Evolutionary conservation across 2,329 filamentous ascomycete species (phyloP).

Genomic region (Kalmusia sp.): DNA sequence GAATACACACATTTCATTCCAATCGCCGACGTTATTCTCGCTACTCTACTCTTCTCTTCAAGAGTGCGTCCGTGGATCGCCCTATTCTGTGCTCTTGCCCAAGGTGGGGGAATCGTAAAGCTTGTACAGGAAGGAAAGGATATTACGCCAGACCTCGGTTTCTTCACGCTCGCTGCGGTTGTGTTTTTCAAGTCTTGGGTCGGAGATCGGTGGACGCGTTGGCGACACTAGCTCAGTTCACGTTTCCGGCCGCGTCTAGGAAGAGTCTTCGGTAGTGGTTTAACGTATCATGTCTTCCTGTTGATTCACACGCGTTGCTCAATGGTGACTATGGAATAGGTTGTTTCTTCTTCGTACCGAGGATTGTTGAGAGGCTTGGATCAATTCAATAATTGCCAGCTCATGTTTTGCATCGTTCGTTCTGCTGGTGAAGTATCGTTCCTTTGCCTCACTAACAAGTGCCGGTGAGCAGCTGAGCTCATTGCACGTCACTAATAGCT

Average conservation of each 20-base stretch:
- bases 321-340: too few relatives aligned
- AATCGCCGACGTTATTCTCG: background rate
- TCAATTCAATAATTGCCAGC: too few relatives aligned
- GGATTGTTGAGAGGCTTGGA: too few relatives aligned
- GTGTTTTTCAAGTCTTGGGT: background rate
- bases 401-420: too few relatives aligned
- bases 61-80: background rate
- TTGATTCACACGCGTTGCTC: too few relatives aligned
- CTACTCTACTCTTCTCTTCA: background rate
- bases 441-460: too few relatives aligned
- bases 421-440: too few relatives aligned
- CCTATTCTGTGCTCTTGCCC: background rate
- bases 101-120: background rate
- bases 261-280: too few relatives aligned
- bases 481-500: too few relatives aligned
- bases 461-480: too few relatives aligned
- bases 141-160: background rate
- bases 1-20: background rate
- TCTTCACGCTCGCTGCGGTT: background rate
- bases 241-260: background rate
- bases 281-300: too few relatives aligned
- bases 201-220: background rate
- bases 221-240: background rate
- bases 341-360: too few relatives aligned
- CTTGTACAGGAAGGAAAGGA: background rate